phyloP scores from a whole-genome alignment of 2,329 filamentous ascomycete genomes.

The Dryadomyces sulphureus region DNA sequence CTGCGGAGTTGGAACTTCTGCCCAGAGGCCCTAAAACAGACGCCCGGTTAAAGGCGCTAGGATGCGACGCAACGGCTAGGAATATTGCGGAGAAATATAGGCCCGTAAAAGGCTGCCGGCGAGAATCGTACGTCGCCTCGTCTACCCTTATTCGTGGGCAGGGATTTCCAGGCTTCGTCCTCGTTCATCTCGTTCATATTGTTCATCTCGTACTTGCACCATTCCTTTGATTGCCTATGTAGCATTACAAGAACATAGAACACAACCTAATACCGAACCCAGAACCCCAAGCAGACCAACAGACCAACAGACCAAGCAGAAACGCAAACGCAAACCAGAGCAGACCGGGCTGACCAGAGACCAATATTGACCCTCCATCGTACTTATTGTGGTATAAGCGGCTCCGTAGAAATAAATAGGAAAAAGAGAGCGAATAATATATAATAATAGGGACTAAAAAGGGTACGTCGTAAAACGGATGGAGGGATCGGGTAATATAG shows the following conservation, averaged over 20 bases:
- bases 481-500: not conserved
- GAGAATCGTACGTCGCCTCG: not conserved
- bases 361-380: not conserved
- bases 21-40: too few species aligned
- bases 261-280: not conserved
- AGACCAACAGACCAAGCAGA: not conserved
- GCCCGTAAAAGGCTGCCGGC: not conserved
- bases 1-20: too few species aligned
- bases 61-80: too few species aligned
- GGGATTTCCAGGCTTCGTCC: too few species aligned
- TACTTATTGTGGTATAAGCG: constrained; percentile 1
- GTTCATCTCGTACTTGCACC: not conserved
- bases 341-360: too few species aligned
- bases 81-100: not conserved
- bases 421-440: not conserved
- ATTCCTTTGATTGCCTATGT: not conserved
- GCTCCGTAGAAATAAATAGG: not conserved
- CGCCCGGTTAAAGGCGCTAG: too few species aligned
- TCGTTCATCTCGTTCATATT: too few species aligned
- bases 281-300: not conserved
- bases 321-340: not conserved
- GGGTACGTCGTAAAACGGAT: not conserved
- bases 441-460: not conserved
- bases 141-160: too few species aligned
- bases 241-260: not conserved